phyloP scores from a whole-genome alignment of 306 rosid species.

The Pyrus bretschneideri region DNA sequence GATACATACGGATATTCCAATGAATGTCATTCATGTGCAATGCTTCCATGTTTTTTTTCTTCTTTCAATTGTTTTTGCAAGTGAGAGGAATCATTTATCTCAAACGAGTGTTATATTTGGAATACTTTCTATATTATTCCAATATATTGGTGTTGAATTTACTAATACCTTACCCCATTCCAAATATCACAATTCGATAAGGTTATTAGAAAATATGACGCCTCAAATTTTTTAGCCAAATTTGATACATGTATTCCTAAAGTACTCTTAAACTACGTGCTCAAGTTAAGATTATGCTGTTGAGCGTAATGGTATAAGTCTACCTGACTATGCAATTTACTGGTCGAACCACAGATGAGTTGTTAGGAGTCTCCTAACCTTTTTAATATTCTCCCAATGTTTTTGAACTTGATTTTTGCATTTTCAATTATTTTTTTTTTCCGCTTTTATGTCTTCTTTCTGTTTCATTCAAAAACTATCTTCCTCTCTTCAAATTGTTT shows the following conservation, averaged over 20 bases:
- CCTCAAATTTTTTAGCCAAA: no score
- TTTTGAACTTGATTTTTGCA: background rate
- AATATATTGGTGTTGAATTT: background rate
- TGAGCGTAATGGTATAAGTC: no score
- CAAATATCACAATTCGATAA: background rate
- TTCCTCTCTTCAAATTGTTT: background rate
- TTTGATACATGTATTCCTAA: background rate
- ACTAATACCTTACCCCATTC: background rate
- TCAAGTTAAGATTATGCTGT: no score
- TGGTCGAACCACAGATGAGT: no score
- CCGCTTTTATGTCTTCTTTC: background rate
- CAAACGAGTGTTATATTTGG: background rate
- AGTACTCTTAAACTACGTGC: no score
- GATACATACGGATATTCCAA: background rate
- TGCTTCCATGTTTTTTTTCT: background rate
- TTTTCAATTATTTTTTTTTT: background rate
- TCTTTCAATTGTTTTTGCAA: background rate
- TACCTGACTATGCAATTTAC: no score
- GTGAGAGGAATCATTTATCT: background rate
- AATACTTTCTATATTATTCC: background rate
- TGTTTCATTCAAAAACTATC: background rate
- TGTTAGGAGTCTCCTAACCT: no score
- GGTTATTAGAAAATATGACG: no score
- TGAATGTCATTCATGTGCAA: background rate
- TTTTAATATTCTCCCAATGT: no score